Evolutionary conservation across 805 yeast genomes (phyloP).

Genomic region (Clavispora asparagi): DNA sequence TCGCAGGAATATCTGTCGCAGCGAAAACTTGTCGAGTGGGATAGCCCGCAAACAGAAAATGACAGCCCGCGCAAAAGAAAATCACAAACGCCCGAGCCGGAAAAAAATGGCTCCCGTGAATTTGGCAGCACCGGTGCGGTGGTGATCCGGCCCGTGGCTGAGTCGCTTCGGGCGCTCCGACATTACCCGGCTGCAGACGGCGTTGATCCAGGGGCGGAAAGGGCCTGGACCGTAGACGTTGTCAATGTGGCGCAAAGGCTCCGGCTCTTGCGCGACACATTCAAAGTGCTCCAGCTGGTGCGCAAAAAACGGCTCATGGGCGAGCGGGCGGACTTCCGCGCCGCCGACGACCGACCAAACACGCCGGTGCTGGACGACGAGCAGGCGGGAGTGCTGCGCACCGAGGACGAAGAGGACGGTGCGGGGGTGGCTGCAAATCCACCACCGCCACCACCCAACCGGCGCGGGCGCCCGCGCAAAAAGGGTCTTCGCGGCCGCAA

Average conservation of each 20-base stretch:
- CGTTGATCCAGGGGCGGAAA: constrained; percentile 3
- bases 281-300: constrained; percentile 14
- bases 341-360: constrained; percentile 1
- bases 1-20: neutral
- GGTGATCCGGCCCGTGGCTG: constrained; percentile 7
- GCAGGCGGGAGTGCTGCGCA: neutral
- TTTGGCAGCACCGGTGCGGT: neutral
- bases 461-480: constrained; percentile 16
- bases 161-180: constrained; percentile 8
- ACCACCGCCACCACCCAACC: constrained; percentile 5
- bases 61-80: neutral
- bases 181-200: constrained; percentile 1
- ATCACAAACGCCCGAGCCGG: neutral
- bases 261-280: constrained; percentile 14
- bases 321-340: constrained; percentile 13
- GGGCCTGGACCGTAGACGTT: constrained; percentile 12
- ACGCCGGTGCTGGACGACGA: constrained; percentile 15
- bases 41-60: neutral
- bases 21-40: neutral
- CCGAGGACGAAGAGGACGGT: constrained; percentile 12
- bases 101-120: neutral
- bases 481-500: constrained; percentile 11
- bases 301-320: constrained; percentile 16
- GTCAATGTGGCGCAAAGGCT: constrained; percentile 15
- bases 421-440: constrained; percentile 1